Evolutionary conservation across 768 basidiomycete genomes (phyloP).

Genomic region (Lactarius quietus): DNA sequence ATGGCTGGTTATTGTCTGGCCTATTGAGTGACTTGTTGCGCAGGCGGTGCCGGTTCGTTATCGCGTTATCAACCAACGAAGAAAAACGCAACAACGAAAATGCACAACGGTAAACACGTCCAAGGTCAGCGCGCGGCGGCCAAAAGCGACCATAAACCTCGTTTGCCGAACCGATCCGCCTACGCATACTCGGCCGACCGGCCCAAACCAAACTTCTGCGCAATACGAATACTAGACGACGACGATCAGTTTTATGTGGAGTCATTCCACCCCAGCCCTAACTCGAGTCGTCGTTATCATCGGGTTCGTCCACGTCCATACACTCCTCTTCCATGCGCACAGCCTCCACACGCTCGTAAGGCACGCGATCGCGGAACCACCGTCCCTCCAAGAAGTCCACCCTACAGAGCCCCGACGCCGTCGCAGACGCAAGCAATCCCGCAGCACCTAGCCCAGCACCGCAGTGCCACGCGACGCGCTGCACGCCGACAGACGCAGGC

Average conservation of each 20-base stretch:
- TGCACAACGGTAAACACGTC: no score
- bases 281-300: slow-evolving; percentile 36
- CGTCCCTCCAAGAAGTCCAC: slow-evolving; percentile 79
- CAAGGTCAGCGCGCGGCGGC: no score
- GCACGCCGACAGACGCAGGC: slow-evolving; percentile 73
- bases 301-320: slow-evolving; percentile 34
- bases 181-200: no score
- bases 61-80: no score
- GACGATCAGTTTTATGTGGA: no score
- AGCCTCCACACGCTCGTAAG: slow-evolving; percentile 59
- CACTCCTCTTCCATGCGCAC: slow-evolving; percentile 52
- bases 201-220: background rate
- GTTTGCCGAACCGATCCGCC: background rate
- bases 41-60: no score
- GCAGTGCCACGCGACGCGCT: slow-evolving; percentile 79
- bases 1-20: no score
- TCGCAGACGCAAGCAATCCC: slow-evolving; percentile 69
- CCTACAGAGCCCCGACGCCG: slow-evolving; percentile 80
- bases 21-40: no score
- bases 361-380: slow-evolving; percentile 63
- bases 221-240: background rate
- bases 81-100: no score
- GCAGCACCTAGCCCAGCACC: slow-evolving; percentile 60
- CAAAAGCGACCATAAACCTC: background rate
- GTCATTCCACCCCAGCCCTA: background rate